These are phyloP conservation scores for Penicillium griseofulvum DNA, from an alignment of 2,329 filamentous ascomycete genomes.

Conservation along the genomic window DNA sequence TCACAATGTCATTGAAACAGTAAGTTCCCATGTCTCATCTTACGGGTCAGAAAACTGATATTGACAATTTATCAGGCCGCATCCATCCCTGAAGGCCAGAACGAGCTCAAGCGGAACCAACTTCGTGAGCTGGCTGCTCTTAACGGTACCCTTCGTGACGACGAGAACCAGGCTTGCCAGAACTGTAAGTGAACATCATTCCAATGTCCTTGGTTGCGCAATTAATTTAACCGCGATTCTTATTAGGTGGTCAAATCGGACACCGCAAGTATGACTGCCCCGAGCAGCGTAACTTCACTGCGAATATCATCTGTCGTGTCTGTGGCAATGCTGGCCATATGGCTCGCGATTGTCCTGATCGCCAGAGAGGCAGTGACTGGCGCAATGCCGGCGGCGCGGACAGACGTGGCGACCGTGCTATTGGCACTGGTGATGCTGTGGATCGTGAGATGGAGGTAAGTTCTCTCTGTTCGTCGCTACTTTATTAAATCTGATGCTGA, in stretches of 20 bases:
- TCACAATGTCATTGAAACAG: constrained; percentile 97
- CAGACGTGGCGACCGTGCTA: constrained; percentile 55
- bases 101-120: constrained; percentile 98
- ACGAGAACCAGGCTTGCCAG: constrained; percentile 98
- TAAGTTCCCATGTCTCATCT: constrained; percentile 51
- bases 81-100: constrained; percentile 97
- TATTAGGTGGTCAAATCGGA: constrained; percentile 80
- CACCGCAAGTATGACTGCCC: constrained; percentile 99
- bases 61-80: constrained; percentile 67
- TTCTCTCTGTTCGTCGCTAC: constrained; percentile 11
- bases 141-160: constrained; percentile 97
- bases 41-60: background rate
- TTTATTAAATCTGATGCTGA: constrained; percentile 41
- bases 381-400: constrained; percentile 65
- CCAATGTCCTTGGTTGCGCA: background rate
- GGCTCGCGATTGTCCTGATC: constrained; percentile 95
- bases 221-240: constrained; percentile 18
- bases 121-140: constrained; percentile 94
- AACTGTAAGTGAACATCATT: constrained; percentile 62
- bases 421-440: constrained; percentile 77
- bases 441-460: constrained; percentile 93
- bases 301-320: constrained; percentile 97
- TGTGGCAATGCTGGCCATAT: constrained; percentile 98
- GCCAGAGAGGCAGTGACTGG: constrained; percentile 87
- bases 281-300: constrained; percentile 97